Evolutionary conservation across 768 basidiomycete genomes (phyloP), one percentile per base, ranked within the genome.

Genomic region (Auriscalpium vulgare): DNA sequence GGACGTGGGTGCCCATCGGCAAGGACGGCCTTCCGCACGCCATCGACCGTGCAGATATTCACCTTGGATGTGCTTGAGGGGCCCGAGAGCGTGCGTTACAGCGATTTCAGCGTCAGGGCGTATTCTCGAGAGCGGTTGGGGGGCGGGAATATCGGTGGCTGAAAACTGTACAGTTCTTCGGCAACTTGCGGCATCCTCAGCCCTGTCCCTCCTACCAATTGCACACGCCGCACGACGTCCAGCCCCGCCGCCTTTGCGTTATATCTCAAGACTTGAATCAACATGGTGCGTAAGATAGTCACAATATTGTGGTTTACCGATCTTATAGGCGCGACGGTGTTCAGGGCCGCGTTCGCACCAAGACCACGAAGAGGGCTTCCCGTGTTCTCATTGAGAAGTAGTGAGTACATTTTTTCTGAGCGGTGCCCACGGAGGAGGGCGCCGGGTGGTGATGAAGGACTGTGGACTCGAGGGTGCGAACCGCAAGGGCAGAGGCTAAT

Each of bases 381-480:
- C 87, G 97, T 62, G 92, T 95, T 67, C 83, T 98, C 75, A 98
- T 99, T 70, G 97, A 99, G 84, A 97, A 97, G 84, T 99, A 97
- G 89, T 91, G 68, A 71, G 89, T 80, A 11, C 38, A 40, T 10
- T 51, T 11, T 51, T 13, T 29, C 47, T 52, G 37, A 13, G 8
- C 13, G 16, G 45, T 2, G 38, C 37, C 8, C 8, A 47, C 8
- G 23, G 51, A 17, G 17, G 37, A 45, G 38, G 16, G 29, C 35
- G 36, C 44, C 19, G 21, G 29, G 29, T 4, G 37, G 13, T 48
- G 11, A 29, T 16, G 37, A 21, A 45, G 37, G 51, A 53, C 14
- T 23, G 37, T 51, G 34, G 36, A 16, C 34, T n/a, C 45, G 4
- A 21, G 10, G 2, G 29, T 21, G 8, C 37, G 37, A 17, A 5